phyloP scores from a whole-genome alignment of 345 rosid species.

The Eucalyptus curtisii region DNA sequence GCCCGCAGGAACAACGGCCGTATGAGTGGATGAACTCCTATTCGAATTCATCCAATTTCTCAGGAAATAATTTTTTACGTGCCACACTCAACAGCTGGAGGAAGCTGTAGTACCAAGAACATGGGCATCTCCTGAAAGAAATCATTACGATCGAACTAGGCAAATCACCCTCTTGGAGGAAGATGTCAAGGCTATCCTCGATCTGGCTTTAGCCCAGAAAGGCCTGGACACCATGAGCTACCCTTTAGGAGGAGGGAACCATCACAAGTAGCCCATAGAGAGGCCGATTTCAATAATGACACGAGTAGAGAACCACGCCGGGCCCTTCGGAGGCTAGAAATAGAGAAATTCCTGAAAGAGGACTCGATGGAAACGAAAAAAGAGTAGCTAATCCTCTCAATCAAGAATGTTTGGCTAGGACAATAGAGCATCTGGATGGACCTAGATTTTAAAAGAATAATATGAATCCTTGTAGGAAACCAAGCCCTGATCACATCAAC shows the following conservation, averaged over 20 bases:
- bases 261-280: not conserved
- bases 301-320: not conserved
- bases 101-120: not conserved
- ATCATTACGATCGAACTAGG: not conserved
- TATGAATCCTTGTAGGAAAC: not conserved
- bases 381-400: not conserved
- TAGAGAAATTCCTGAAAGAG: not conserved
- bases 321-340: not conserved
- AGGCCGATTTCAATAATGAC: not conserved
- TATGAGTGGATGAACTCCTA: not conserved
- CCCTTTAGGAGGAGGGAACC: not conserved
- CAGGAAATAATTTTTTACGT: not conserved
- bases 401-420: not conserved
- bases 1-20: not conserved
- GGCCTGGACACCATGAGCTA: not conserved
- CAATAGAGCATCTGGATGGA: not conserved
- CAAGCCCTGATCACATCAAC: not conserved
- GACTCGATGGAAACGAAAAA: not conserved
- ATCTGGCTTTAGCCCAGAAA: not conserved
- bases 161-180: not conserved
- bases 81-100: not conserved
- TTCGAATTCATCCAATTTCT: not conserved
- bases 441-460: not conserved
- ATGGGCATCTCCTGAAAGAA: not conserved
- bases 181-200: accelerated